These are phyloP conservation scores for Phlyctochytrium bullatum DNA, from an alignment of 192 early-diverging fungal genomes.

Conservation along the genomic window DNA sequence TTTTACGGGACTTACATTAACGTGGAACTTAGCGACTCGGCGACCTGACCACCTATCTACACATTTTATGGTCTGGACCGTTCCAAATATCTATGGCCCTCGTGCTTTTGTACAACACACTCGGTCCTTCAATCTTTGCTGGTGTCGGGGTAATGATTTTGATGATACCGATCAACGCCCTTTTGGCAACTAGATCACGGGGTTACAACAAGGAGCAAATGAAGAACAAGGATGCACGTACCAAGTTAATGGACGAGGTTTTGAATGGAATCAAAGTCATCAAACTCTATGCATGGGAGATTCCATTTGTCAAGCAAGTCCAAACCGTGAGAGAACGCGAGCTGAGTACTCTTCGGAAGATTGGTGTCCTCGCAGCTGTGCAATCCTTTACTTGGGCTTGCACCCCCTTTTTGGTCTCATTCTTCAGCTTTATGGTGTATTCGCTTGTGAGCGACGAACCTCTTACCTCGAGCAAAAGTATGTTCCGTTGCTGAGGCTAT, in stretches of 20 bases:
- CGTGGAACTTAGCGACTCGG: conserved; percentile 32
- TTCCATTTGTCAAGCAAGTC: conserved; percentile 71
- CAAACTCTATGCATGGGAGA: conserved; percentile 95
- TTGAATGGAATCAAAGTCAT: conserved; percentile 92
- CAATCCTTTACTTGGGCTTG: conserved; percentile 76
- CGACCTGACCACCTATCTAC: conserved; percentile 67
- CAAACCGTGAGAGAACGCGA: conserved; percentile 70
- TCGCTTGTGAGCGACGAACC: conserved; percentile 58
- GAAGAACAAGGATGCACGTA: conserved; percentile 76
- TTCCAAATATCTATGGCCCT: conserved; percentile 76
- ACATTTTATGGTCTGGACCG: conserved; percentile 73
- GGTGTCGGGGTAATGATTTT: conserved; percentile 81
- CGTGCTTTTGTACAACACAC: conserved; percentile 73
- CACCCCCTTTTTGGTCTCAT: conserved; percentile 86
- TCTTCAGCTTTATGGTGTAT: conserved; percentile 79
- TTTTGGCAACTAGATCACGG: conserved; percentile 63
- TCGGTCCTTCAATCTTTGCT: conserved; percentile 79
- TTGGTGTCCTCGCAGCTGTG: conserved; percentile 67
- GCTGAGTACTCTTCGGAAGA: conserved; percentile 70
- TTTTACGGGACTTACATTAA: background rate
- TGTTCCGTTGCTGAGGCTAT: background rate
- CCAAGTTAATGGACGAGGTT: conserved; percentile 78
- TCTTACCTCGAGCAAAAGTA: conserved; percentile 55
- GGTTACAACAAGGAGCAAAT: conserved; percentile 77
- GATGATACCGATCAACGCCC: conserved; percentile 75